Conservation (phyloP, 2,329 filamentous ascomycete species). For the Beauveria bassiana region DNA sequence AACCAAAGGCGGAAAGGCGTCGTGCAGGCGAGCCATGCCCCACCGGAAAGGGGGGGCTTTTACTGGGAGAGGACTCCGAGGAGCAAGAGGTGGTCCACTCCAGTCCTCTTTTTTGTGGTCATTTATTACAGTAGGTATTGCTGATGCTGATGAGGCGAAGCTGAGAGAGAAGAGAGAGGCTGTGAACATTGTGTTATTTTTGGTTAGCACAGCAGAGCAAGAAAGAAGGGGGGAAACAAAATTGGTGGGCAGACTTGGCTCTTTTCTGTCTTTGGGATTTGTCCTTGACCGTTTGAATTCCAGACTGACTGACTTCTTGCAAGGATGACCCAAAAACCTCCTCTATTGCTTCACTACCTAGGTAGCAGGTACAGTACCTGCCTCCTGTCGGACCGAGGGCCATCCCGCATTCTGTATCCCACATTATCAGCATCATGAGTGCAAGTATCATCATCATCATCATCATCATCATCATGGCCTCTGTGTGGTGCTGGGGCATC, state of each 20-base stretch:
- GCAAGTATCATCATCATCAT: neutral
- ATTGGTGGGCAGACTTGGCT: no score
- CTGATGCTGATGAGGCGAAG: neutral
- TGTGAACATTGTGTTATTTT: no score
- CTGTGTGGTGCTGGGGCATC: neutral
- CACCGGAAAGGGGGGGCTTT: neutral
- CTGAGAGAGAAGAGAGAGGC: neutral
- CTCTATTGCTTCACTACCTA: neutral
- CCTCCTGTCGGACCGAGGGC: neutral
- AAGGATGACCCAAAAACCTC: no score
- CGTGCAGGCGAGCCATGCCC: neutral
- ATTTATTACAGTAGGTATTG: neutral
- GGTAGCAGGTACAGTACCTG: neutral
- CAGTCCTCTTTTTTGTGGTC: neutral
- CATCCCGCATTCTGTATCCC: neutral
- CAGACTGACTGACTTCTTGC: no score
- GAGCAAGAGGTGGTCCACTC: neutral
- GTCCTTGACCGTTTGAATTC: no score
- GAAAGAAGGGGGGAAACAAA: no score
- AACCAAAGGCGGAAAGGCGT: neutral
- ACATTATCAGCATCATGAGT: slow-evolving; percentile 2
- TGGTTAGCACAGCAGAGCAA: no score
- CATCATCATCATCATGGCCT: neutral
- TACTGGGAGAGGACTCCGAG: neutral
- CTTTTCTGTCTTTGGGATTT: no score